phyloP scores from a whole-genome alignment of 2,329 filamentous ascomycete species.

The Huntiella decipiens region DNA sequence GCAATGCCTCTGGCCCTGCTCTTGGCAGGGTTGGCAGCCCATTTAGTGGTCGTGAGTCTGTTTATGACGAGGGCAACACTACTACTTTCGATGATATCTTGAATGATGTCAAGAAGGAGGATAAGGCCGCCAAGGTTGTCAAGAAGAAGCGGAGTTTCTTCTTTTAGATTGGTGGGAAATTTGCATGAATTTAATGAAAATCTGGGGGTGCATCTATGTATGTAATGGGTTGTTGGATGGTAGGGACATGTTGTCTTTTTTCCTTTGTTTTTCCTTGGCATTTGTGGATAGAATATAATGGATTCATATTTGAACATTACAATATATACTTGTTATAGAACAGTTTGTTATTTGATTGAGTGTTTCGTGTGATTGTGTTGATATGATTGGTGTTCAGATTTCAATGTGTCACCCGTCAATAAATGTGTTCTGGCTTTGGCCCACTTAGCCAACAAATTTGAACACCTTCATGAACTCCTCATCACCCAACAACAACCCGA shows the following conservation, averaged over 20 bases:
- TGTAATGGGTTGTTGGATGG: too few species aligned
- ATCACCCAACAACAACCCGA: background rate
- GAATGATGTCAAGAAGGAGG: slow-evolving; percentile 16
- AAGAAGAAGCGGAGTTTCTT: slow-evolving; percentile 27
- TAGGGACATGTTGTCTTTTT: background rate
- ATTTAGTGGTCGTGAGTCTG: slow-evolving; percentile 15
- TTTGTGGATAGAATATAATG: background rate
- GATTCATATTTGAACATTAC: background rate
- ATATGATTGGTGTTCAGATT: background rate
- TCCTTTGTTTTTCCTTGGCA: background rate
- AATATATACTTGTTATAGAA: background rate
- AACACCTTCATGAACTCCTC: background rate
- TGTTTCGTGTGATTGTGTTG: background rate
- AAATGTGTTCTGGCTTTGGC: too few species aligned
- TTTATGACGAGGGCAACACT: slow-evolving; percentile 16
- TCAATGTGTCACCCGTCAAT: too few species aligned
- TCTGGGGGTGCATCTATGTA: too few species aligned
- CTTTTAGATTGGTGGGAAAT: slow-evolving; percentile 12
- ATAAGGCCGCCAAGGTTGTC: slow-evolving; percentile 13
- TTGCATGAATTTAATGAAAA: background rate
- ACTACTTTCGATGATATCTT: slow-evolving; percentile 32
- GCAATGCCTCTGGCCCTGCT: slow-evolving; percentile 5
- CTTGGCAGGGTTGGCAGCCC: slow-evolving; percentile 14
- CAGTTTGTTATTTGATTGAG: background rate
- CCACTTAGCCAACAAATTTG: background rate